Percentiles rank a stretch among this genome's conserved stretches.
Conservation (phyloP, 345 rosid species). For the Salix viminalis region DNA sequence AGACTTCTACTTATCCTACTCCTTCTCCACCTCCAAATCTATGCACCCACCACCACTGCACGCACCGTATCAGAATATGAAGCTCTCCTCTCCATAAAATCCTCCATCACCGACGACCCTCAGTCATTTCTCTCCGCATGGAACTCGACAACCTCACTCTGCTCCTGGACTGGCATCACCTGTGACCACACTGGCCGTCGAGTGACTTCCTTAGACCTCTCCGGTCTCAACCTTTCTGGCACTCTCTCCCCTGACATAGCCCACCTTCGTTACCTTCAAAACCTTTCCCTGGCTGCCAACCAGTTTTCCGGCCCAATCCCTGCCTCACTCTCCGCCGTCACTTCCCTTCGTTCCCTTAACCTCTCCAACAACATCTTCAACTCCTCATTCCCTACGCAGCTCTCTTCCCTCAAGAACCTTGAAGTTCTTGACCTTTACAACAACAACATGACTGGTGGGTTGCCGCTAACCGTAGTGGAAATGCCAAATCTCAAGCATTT, state of each 20-base stretch:
- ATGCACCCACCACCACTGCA: conserved; percentile 22
- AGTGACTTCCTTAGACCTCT: conserved; percentile 59
- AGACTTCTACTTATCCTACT: conserved; percentile 40
- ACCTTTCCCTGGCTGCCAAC: conserved; percentile 55
- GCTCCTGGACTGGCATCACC: conserved; percentile 61
- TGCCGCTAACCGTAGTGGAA: conserved; percentile 61
- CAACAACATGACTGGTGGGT: conserved; percentile 76
- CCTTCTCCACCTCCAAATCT: conserved; percentile 42
- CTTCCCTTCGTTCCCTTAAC: conserved; percentile 58
- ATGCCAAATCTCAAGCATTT: conserved; percentile 65
- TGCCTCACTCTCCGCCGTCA: conserved; percentile 45
- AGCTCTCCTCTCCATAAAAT: conserved; percentile 72
- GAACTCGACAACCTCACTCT: conserved; percentile 51
- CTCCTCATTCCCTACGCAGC: conserved; percentile 58
- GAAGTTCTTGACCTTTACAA: conserved; percentile 83
- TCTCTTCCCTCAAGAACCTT: conserved; percentile 53
- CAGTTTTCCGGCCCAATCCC: conserved; percentile 70
- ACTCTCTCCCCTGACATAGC: conserved; percentile 56
- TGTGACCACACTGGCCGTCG: conserved; percentile 62
- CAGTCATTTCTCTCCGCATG: conserved; percentile 52
- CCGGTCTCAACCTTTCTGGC: conserved; percentile 66
- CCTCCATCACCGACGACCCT: conserved; percentile 58
- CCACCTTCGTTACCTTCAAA: conserved; percentile 55
- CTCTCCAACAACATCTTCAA: conserved; percentile 79
- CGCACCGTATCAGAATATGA: conserved; percentile 51